phyloP scores from a whole-genome alignment of 2,329 filamentous ascomycete species.

The Pseudogymnoascus sp. region DNA sequence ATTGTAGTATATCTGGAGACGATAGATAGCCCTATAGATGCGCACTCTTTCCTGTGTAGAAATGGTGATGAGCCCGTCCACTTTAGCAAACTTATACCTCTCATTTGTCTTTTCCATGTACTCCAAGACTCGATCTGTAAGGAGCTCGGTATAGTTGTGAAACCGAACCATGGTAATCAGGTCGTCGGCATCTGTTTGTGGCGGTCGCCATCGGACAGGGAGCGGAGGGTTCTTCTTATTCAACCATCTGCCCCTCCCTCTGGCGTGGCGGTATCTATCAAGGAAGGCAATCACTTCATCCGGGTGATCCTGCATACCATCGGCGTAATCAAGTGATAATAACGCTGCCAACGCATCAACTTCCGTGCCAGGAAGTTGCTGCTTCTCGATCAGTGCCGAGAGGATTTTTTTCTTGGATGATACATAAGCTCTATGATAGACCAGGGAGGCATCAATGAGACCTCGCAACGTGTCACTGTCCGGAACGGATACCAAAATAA shows the following conservation, averaged over 20 bases:
- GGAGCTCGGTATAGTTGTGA: neutral
- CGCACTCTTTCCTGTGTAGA: neutral
- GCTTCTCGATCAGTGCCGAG: neutral
- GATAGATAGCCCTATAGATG: neutral
- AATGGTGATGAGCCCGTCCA: neutral
- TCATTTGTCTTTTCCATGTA: neutral
- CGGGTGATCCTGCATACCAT: neutral
- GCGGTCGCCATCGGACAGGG: neutral
- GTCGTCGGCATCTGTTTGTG: neutral
- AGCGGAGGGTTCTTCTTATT: neutral
- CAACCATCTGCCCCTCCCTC: neutral
- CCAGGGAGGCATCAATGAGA: neutral
- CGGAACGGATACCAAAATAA: neutral
- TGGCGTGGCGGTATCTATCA: neutral
- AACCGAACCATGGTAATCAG: neutral
- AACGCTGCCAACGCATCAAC: neutral
- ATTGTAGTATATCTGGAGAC: neutral
- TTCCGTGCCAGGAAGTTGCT: neutral
- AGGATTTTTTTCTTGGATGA: neutral
- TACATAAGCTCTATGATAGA: neutral
- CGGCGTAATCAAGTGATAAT: neutral
- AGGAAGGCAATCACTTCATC: neutral
- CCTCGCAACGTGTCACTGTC: neutral
- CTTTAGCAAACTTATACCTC: neutral
- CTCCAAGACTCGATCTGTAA: neutral